These are phyloP conservation scores for Gentiana macrophylla DNA, from an alignment of 257 asterid species.

Conservation along the genomic window DNA sequence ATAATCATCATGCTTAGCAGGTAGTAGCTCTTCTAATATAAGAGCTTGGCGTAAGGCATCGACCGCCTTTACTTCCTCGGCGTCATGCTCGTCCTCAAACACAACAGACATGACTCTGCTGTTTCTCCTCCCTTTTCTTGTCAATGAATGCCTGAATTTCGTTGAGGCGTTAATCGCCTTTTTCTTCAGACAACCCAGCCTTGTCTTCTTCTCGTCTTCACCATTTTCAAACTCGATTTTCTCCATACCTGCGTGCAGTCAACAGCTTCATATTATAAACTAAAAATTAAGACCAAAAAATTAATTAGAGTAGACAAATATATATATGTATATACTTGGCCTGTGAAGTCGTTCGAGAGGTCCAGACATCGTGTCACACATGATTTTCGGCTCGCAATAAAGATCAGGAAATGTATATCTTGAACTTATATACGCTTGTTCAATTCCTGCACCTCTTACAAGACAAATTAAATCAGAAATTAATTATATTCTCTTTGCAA, in stretches of 20 bases:
- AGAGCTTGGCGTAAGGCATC: constrained; percentile 91
- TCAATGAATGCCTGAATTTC: constrained; percentile 46
- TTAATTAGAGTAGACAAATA: neutral
- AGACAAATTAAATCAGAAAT: no score
- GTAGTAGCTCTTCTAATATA: constrained; percentile 78
- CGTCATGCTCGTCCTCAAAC: constrained; percentile 74
- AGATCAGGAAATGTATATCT: neutral
- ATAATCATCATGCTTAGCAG: constrained; percentile 82
- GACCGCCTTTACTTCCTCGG: constrained; percentile 78
- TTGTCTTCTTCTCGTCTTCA: constrained; percentile 43
- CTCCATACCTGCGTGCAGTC: constrained; percentile 28
- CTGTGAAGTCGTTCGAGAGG: constrained; percentile 38
- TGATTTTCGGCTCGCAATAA: constrained; percentile 13
- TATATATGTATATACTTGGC: constrained; percentile 18
- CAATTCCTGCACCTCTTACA: no score
- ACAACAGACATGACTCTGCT: constrained; percentile 84
- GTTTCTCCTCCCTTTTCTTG: constrained; percentile 40
- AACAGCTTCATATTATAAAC: neutral
- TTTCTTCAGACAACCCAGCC: constrained; percentile 43
- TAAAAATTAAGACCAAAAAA: neutral
- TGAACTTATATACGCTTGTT: no score
- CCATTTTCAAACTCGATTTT: constrained; percentile 30
- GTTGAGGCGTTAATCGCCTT: constrained; percentile 42
- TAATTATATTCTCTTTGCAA: no score
- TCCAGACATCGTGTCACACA: constrained; percentile 62